Percentiles rank a stretch among this genome's conserved stretches.
Conservation (phyloP, 2,329 filamentous ascomycete species). For the Pseudopyricularia javanii region DNA sequence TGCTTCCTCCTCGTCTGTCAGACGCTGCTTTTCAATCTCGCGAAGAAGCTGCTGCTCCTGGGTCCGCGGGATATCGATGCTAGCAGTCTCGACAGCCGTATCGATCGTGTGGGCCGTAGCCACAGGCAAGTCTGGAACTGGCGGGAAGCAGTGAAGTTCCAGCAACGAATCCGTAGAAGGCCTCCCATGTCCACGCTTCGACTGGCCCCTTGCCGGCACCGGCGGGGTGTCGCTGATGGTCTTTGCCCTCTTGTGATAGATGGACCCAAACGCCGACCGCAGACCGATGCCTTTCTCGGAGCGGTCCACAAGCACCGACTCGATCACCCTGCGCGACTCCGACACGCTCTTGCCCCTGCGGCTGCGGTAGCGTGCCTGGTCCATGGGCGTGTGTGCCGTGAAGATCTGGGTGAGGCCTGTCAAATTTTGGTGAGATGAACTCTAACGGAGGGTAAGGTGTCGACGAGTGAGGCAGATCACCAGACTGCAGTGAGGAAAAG, state of each 20-base stretch:
- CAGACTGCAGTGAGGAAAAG: not conserved
- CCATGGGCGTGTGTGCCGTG: constrained; percentile 5
- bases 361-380: constrained; percentile 20
- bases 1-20: constrained; percentile 7
- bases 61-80: not conserved
- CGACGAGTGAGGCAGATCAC: no score
- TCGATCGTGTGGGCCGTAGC: constrained; percentile 8
- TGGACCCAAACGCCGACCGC: constrained; percentile 3
- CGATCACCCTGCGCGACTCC: constrained; percentile 10
- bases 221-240: constrained; percentile 2
- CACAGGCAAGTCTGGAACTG: constrained; percentile 1
- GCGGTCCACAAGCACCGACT: constrained; percentile 6
- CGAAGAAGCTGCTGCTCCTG: constrained; percentile 1
- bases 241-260: constrained; percentile 6
- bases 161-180: constrained; percentile 1
- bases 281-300: not conserved
- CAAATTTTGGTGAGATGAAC: constrained; percentile 4
- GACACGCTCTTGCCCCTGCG: constrained; percentile 18
- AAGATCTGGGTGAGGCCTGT: constrained; percentile 6
- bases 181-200: not conserved
- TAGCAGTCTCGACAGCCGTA: constrained; percentile 1
- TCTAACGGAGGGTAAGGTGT: no score
- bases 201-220: not conserved
- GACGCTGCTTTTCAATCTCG: constrained; percentile 4
- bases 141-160: constrained; percentile 2